Evolutionary conservation across 148 eudicot species (phyloP).

Genomic region (Camellia japonica): DNA sequence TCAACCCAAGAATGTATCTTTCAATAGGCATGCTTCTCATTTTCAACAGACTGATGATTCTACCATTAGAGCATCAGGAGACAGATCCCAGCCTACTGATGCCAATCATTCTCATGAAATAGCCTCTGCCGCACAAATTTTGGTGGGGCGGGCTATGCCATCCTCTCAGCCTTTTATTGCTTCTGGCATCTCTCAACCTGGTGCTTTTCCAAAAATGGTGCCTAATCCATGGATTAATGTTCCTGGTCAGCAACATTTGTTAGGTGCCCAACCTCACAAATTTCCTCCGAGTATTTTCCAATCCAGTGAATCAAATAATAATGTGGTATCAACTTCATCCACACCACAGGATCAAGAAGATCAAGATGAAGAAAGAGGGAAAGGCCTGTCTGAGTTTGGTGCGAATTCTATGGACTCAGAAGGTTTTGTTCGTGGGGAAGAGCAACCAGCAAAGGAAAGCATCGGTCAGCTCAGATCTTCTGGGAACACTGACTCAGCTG

Average conservation of each 20-base stretch:
- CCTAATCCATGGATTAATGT: slow-evolving; percentile 34
- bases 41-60: slow-evolving; percentile 28
- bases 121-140: slow-evolving; percentile 32
- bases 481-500: slow-evolving; percentile 24
- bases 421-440: slow-evolving; percentile 27
- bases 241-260: slow-evolving; percentile 36
- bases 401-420: slow-evolving; percentile 18
- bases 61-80: slow-evolving; percentile 27
- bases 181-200: slow-evolving; percentile 40
- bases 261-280: slow-evolving; percentile 38
- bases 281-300: slow-evolving; percentile 27
- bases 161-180: slow-evolving; percentile 27
- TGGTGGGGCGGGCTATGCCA: slow-evolving; percentile 22
- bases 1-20: slow-evolving; percentile 31
- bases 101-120: slow-evolving; percentile 32
- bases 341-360: slow-evolving; percentile 33
- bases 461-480: slow-evolving; percentile 16
- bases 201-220: slow-evolving; percentile 29
- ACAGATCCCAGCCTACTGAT: slow-evolving; percentile 18
- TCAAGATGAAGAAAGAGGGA: slow-evolving; percentile 29
- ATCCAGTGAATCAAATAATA: slow-evolving; percentile 44
- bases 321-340: slow-evolving; percentile 34
- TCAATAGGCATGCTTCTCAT: slow-evolving; percentile 32
- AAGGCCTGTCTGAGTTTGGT: slow-evolving; percentile 18
- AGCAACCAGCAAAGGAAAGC: slow-evolving; percentile 26